Percentiles rank a stretch among this genome's conserved stretches.
Evolutionary conservation across 2,329 filamentous ascomycete genomes (phyloP).

Genomic region (Pseudopithomyces maydicus): DNA sequence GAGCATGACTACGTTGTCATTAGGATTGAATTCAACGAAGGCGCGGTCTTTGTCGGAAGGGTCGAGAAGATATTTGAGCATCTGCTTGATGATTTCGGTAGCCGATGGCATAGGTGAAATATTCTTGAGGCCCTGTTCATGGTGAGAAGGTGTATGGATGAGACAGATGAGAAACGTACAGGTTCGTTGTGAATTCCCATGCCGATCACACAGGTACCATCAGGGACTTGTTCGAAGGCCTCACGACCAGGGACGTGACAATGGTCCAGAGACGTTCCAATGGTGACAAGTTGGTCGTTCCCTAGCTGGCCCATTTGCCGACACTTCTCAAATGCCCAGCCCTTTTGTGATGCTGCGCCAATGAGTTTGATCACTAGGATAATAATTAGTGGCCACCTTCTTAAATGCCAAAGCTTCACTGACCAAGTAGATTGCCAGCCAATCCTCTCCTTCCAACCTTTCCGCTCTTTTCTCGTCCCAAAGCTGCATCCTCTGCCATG

Average conservation of each 20-base stretch:
- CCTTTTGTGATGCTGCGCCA: constrained; percentile 52
- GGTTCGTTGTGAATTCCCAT: constrained; percentile 61
- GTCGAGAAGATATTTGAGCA: constrained; percentile 56
- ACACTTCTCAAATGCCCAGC: constrained; percentile 52
- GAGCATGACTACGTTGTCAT: constrained; percentile 53
- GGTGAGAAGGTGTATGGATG: background rate
- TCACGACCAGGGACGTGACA: constrained; percentile 59
- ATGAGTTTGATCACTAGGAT: constrained; percentile 53
- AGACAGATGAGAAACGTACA: constrained; percentile 27
- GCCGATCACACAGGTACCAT: constrained; percentile 46
- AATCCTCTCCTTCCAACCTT: constrained; percentile 56
- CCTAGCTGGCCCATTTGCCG: constrained; percentile 51
- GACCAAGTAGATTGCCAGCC: constrained; percentile 56
- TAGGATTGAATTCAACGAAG: constrained; percentile 54
- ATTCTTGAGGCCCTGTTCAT: constrained; percentile 48
- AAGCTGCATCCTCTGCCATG: constrained; percentile 55
- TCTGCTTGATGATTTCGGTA: constrained; percentile 54
- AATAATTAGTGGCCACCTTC: constrained; percentile 12
- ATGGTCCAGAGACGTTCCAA: constrained; percentile 58
- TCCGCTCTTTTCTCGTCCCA: constrained; percentile 55
- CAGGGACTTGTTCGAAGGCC: constrained; percentile 55
- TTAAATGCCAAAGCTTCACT: background rate
- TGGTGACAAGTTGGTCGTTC: constrained; percentile 54
- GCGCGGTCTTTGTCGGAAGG: constrained; percentile 54
- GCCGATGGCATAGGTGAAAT: constrained; percentile 55